A percentile compares a stretch with the other conserved stretches of the same genome.
Conservation (phyloP, 164 flowering plant species). For the Nymphaea thermarum region DNA sequence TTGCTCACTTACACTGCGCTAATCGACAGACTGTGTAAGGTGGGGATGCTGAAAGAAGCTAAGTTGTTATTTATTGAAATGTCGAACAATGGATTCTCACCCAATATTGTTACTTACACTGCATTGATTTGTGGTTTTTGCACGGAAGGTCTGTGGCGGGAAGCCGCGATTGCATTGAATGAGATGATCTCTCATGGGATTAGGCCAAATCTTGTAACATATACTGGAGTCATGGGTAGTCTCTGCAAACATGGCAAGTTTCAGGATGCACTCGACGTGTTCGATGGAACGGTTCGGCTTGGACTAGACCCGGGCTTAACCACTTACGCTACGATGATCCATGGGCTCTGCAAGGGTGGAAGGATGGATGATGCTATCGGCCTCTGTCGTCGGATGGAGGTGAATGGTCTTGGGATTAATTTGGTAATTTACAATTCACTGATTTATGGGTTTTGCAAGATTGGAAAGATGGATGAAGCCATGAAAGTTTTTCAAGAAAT, state of each 20-base stretch:
- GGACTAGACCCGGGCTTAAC: conserved; percentile 12
- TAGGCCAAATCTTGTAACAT: conserved; percentile 10
- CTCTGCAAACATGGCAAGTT: conserved; percentile 14
- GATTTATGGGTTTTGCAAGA: conserved; percentile 10
- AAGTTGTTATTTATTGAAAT: conserved; percentile 23
- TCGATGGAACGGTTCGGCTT: conserved; percentile 11
- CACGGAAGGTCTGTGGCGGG: conserved; percentile 8
- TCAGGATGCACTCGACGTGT: conserved; percentile 12
- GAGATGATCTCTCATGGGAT: conserved; percentile 13
- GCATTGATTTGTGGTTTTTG: conserved; percentile 15
- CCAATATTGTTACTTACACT: conserved; percentile 6
- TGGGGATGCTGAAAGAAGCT: conserved; percentile 23
- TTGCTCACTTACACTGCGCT: conserved; percentile 12
- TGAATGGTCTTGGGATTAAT: conserved; percentile 8
- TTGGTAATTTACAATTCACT: conserved; percentile 12
- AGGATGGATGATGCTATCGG: conserved; percentile 13
- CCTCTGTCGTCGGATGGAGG: conserved; percentile 16
- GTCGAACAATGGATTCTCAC: conserved; percentile 9
- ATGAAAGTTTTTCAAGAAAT: conserved; percentile 9
- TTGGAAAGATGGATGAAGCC: conserved; percentile 14
- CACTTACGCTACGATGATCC: conserved; percentile 19
- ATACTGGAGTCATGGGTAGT: conserved; percentile 28
- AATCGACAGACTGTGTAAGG: conserved; percentile 16
- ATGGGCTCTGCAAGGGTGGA: conserved; percentile 14
- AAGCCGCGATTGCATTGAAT: conserved; percentile 1